Evolutionary conservation across 1,284 basidiomycete species (phyloP).

Genomic region (Mycena sp.): DNA sequence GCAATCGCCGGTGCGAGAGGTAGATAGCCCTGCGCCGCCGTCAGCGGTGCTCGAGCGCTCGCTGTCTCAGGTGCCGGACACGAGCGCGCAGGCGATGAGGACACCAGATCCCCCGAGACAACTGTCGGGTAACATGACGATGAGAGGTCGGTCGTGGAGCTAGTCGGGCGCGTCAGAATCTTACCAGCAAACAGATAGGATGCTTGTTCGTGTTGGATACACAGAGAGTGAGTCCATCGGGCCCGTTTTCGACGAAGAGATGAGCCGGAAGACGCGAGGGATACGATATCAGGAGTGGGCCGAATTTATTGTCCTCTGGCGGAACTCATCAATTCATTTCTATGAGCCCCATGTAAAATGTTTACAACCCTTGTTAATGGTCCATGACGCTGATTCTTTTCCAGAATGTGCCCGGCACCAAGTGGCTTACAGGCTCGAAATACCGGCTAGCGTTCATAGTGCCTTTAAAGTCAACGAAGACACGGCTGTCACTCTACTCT

Average conservation of each 20-base stretch:
- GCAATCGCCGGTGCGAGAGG: conserved; percentile 46
- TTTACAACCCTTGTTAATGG: conserved; percentile 25
- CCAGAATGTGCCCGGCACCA: conserved; percentile 71
- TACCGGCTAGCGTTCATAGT: conserved; percentile 73
- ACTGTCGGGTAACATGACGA: conserved; percentile 57
- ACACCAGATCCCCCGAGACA: conserved; percentile 38
- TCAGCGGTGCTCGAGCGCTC: conserved; percentile 68
- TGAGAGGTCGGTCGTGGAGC: conserved; percentile 63
- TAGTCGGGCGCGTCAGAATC: conserved; percentile 30
- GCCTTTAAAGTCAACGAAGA: conserved; percentile 68
- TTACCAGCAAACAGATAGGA: conserved; percentile 68
- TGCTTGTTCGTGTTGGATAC: conserved; percentile 82
- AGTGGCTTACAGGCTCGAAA: conserved; percentile 73
- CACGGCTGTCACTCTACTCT: conserved; percentile 82
- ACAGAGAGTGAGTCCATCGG: conserved; percentile 64
- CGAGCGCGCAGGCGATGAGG: conserved; percentile 70
- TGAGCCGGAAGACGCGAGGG: conserved; percentile 70
- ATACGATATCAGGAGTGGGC: conserved; percentile 77
- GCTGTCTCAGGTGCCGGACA: conserved; percentile 60
- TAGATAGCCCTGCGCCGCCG: conserved; percentile 60
- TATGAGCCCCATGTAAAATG: conserved; percentile 81
- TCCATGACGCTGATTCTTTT: conserved; percentile 31
- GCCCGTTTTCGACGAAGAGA: conserved; percentile 73
- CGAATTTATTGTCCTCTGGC: conserved; percentile 86
- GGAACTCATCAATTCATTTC: conserved; percentile 77